Evolutionary conservation across 257 asterid species (phyloP), one percentile per base, ranked within the genome.

Genomic region (Agastache rugosa): DNA sequence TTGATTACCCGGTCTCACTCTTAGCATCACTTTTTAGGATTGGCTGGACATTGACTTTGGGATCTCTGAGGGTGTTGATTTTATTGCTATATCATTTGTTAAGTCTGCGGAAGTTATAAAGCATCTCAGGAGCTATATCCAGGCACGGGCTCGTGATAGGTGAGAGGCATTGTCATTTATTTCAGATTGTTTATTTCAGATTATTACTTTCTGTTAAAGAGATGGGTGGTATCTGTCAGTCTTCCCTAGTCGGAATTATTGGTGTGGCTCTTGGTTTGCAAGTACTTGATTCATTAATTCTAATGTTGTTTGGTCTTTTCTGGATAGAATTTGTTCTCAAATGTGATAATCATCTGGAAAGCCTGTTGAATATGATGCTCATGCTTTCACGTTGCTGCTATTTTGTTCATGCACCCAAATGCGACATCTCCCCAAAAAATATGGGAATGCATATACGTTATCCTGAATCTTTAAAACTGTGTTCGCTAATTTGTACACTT

Each of bases 1-100:
- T 75, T 67, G 59, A 56, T 63, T 59, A 77, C 50, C 35, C 58
- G 69, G 53, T 83, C 81, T 77, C 55, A 67, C 76, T 74, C 47
- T 74, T 35, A 41, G 63, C 72, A 15, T 83, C 34, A 45, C 69
- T 69, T 78, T 47, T 62, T 85, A 95, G 99, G 99, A 95, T 83
- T 95, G 98, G 99, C 54, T 95, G 83, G 99, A 95, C 78, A 95
- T 95, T 69, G 99, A 95, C 77, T 95, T 93, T 53, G 99, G 99
- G 78, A 92, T 95, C 73, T 90, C 97, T 8, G 98, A 90, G 78
- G 98, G 98, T 63, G 99, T 95, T 77, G 99, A 95, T 71, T 95
- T 95, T 82, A 88, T 95, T 62, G 98, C 99, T 31, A 85, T 95
- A 85, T 95, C 99, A 47, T 95, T 95, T 84, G 99, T 95, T 86